These are phyloP conservation scores for Podaxis sp. DNA, from an alignment of 768 basidiomycete genomes.

Conservation along the genomic window DNA sequence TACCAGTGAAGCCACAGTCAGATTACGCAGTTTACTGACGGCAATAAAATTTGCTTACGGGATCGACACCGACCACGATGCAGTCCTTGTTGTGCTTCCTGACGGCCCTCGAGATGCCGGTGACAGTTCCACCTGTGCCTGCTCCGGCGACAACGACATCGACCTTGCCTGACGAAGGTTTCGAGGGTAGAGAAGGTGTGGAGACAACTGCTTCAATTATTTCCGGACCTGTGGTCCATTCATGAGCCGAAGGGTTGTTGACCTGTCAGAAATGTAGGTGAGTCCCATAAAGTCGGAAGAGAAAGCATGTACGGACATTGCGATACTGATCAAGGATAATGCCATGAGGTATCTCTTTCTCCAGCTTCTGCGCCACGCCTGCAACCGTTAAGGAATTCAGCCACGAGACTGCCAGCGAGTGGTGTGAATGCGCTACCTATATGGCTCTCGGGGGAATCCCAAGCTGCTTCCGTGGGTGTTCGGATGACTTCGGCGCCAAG, in stretches of 20 bases:
- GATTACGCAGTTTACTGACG: background rate
- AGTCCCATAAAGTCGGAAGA: conserved; percentile 7
- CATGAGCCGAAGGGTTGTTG: conserved; percentile 91
- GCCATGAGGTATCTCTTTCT: conserved; percentile 74
- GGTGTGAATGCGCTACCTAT: conserved; percentile 66
- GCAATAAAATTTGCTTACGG: conserved; percentile 46
- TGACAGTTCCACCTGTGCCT: conserved; percentile 94
- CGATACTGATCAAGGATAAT: conserved; percentile 93
- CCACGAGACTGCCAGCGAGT: conserved; percentile 51
- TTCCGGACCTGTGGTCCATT: conserved; percentile 86
- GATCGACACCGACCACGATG: conserved; percentile 86
- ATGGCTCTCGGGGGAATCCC: conserved; percentile 87
- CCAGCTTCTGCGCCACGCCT: conserved; percentile 83
- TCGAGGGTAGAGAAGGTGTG: conserved; percentile 55
- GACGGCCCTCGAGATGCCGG: conserved; percentile 79
- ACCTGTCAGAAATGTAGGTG: conserved; percentile 34
- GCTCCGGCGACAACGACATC: conserved; percentile 84
- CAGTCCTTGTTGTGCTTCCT: conserved; percentile 79
- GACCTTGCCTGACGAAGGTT: conserved; percentile 70
- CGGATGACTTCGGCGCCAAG: conserved; percentile 94
- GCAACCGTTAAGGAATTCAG: conserved; percentile 84
- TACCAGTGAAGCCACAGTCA: conserved; percentile 5
- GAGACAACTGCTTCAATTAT: conserved; percentile 77
- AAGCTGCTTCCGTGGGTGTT: conserved; percentile 87
- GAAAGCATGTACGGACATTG: conserved; percentile 47